Base-by-base conservation (phyloP, 441 rosid species). In the Populus hybrid region DNA sequence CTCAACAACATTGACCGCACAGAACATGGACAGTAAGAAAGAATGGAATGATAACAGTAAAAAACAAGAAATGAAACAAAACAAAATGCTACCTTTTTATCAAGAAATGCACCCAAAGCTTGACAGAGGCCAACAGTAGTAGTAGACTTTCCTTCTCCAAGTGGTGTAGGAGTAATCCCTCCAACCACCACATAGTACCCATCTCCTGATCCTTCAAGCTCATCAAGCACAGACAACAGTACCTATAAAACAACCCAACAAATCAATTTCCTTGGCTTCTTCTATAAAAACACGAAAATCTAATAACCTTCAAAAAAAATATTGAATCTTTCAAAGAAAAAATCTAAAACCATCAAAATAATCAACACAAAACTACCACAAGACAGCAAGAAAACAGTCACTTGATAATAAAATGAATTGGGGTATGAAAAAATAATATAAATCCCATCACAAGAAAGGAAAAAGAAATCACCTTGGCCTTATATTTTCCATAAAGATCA, bases 91-190 rank as follows among this genome's bases (percentile, higher is more conserved):
- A 94, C 99, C 94, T 96, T 94, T 82, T 91, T 96, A 82, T 92
- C 91, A 21, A 96, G 98, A 82, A 88, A 88, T 64, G 98, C 97
- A 23, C 98, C 99, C 88, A 94, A 82, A 35, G 99, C 97, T 88
- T 96, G 99, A 75, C 98, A 94, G 78, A 96, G 91, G 3, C 99
- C 98, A 50, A 94, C 98, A 14, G 97, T 94, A 66, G 99, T 96
- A 42, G 99, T 96, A 16, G 97, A 92, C 76, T 96, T 96, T 86
- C 99, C 99, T 86, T 96, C 99, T 45, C 99, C 99, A 42, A 96
- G 96, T 59, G 99, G 99, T 73, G 99, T 96, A 12, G 99, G 99
- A 77, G n/a, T n/a, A n/a, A n/a, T n/a, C n/a, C n/a, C n/a, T n/a
- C n/a, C n/a, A n/a, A n/a, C n/a, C n/a, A n/a, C n/a, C n/a, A n/a